These are phyloP conservation scores for Cyclotella baltica DNA, from an alignment of 108 stramenopile genomes.

Conservation along the genomic window DNA sequence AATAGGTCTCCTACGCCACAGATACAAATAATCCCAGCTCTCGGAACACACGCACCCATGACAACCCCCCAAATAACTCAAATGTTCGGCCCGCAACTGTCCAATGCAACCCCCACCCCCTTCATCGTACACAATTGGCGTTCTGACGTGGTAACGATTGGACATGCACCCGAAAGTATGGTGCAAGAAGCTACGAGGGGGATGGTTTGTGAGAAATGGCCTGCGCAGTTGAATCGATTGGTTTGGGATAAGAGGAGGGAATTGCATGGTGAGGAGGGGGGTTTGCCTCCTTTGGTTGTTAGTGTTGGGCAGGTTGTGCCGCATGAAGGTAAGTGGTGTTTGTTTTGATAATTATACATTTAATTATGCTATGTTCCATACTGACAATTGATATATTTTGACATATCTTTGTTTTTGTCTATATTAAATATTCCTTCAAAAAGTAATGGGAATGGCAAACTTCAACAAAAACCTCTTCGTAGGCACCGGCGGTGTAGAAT, in stretches of 20 bases:
- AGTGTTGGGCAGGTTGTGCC: constrained; percentile 84
- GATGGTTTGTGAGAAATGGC: constrained; percentile 81
- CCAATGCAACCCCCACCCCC: constrained; percentile 40
- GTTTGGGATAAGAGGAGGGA: constrained; percentile 85
- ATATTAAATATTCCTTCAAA: too few species aligned
- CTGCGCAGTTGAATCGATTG: constrained; percentile 92
- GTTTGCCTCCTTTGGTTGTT: constrained; percentile 69
- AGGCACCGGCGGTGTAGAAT: constrained; percentile 90
- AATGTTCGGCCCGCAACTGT: constrained; percentile 86
- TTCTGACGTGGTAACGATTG: constrained; percentile 94
- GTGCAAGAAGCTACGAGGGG: constrained; percentile 77
- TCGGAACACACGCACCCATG: constrained; percentile 96
- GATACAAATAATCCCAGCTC: constrained; percentile 88
- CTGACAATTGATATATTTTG: too few species aligned
- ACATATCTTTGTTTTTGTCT: too few species aligned
- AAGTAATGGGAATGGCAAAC: constrained; percentile 97
- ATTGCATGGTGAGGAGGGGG: constrained; percentile 32
- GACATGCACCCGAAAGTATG: constrained; percentile 84
- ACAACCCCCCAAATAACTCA: constrained; percentile 74
- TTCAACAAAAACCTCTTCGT: constrained; percentile 95
- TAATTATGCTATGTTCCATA: too few species aligned
- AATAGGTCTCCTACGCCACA: constrained; percentile 17
- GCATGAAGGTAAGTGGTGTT: constrained; percentile 26
- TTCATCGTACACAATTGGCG: constrained; percentile 96
- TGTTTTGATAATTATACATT: too few species aligned